Base-by-base conservation (phyloP, 441 rosid species). In the Populus tomentosa region DNA sequence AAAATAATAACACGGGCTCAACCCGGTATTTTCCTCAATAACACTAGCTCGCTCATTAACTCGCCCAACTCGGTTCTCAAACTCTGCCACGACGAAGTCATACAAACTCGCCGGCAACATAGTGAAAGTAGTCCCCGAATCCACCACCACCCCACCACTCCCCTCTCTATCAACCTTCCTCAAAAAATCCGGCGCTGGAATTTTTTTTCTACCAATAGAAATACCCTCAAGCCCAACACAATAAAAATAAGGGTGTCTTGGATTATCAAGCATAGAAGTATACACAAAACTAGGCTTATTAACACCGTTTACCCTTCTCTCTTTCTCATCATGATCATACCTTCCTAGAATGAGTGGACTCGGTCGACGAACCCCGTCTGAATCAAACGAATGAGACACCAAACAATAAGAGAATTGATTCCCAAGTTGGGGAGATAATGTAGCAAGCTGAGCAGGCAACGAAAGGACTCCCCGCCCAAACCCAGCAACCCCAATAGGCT, bases 291-390 rank as follows among this genome's bases (percentile, higher is more conserved):
- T 50, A 28, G 64, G 62, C 20, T 26, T 78, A 53, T 73, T 81
- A 33, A 79, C 82, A 0, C 30, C 42, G 23, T 75, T 79, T 1
- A 78, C 66, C 24, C 81, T 84, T 70, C 80, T 88, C 77, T 86
- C 83, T 33, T 88, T 88, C 11, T 82, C 90, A 35, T 86, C 88
- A 82, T 82, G 79, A 35, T 86, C 88, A 82, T 82, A 79, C 7
- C 97, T 92, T 24, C 99, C 99, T 7, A 95, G 90, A 81, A 95
- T 95, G 77, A 95, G 94, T 6, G 98, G 97, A 80, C 98, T 93
- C 74, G 97, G 93, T 24, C 75, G 89, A 28, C 89, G 88, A 53
- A 87, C 82, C 30, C 86, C 81, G 62, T 87, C 90, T 6, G 95
- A 81, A 83, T 92, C 90, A 75, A 95, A 95, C 56, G 97, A 88